A percentile compares a stretch with the other conserved stretches of the same genome.
These are phyloP conservation scores for Paecilomyces fulvus DNA, from an alignment of 2,329 filamentous ascomycete species.

Conservation along the genomic window DNA sequence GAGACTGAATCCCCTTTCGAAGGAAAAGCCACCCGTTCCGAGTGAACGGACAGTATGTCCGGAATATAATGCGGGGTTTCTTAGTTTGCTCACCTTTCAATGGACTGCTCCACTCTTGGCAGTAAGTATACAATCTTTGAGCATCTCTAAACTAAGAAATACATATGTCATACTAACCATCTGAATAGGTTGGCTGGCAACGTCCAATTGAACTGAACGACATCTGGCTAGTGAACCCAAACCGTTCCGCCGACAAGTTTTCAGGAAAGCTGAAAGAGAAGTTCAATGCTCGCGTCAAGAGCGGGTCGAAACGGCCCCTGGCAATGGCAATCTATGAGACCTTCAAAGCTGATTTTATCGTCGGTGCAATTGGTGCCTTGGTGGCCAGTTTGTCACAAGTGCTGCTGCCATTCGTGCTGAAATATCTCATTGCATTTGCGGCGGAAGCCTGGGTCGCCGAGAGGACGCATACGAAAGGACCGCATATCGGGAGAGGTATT, in stretches of 20 bases:
- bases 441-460: constrained; percentile 62
- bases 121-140: constrained; percentile 36
- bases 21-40: constrained; percentile 42
- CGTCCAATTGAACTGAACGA: constrained; percentile 71
- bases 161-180: constrained; percentile 2
- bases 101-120: constrained; percentile 82
- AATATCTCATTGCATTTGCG: constrained; percentile 80
- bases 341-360: constrained; percentile 70
- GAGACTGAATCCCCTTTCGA: neutral
- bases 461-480: constrained; percentile 42
- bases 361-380: constrained; percentile 69
- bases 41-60: constrained; percentile 46
- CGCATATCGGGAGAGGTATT: constrained; percentile 62
- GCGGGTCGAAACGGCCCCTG: constrained; percentile 63
- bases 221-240: constrained; percentile 74
- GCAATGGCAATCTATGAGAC: constrained; percentile 74
- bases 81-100: constrained; percentile 68
- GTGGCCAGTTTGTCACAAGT: constrained; percentile 61
- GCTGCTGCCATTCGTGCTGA: constrained; percentile 69
- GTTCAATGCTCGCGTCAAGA: constrained; percentile 57
- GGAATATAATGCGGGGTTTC: constrained; percentile 62
- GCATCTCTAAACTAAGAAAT: neutral
- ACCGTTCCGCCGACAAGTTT: constrained; percentile 60
- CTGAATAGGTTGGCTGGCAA: constrained; percentile 63
- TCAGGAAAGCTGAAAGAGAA: constrained; percentile 55